Evolutionary conservation across 768 basidiomycete genomes (phyloP).

Genomic region (Termitomyces sp.): DNA sequence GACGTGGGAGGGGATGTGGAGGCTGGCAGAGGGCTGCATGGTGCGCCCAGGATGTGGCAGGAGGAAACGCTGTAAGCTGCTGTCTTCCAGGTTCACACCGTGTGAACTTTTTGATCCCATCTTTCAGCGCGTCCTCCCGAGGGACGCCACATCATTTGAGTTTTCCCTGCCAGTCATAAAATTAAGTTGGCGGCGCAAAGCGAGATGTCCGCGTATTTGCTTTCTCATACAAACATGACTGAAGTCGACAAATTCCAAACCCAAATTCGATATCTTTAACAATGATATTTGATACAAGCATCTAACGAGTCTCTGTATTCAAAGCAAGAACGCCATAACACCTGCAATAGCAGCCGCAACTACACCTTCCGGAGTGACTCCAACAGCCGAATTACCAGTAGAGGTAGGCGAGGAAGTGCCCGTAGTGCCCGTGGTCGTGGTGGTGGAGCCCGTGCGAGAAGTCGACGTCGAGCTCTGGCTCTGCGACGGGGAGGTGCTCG

Average conservation of each 20-base stretch:
- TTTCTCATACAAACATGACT: no score
- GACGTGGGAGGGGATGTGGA: conserved; percentile 22
- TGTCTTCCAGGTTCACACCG: conserved; percentile 1
- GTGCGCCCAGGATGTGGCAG: conserved; percentile 3
- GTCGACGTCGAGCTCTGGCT: neutral
- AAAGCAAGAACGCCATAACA: conserved; percentile 10
- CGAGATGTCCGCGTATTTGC: no score
- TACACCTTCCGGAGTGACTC: conserved; percentile 10
- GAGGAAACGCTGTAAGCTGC: conserved; percentile 1
- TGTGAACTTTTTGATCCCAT: conserved; percentile 7
- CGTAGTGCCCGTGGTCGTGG: conserved; percentile 2
- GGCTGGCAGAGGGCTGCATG: conserved; percentile 20
- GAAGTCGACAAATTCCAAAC: neutral
- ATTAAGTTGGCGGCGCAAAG: no score
- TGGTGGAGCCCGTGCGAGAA: neutral
- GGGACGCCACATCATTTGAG: no score
- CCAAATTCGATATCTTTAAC: neutral
- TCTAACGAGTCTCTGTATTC: neutral
- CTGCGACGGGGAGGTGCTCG: neutral
- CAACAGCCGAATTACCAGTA: conserved; percentile 3
- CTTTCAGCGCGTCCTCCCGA: neutral
- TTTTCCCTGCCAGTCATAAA: no score
- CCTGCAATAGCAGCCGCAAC: conserved; percentile 11
- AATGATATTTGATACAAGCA: neutral
- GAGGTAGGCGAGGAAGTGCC: neutral